Evolutionary conservation across 768 basidiomycete species (phyloP), one percentile per base, ranked within the genome.

Genomic region (Suillus tomentosus): DNA sequence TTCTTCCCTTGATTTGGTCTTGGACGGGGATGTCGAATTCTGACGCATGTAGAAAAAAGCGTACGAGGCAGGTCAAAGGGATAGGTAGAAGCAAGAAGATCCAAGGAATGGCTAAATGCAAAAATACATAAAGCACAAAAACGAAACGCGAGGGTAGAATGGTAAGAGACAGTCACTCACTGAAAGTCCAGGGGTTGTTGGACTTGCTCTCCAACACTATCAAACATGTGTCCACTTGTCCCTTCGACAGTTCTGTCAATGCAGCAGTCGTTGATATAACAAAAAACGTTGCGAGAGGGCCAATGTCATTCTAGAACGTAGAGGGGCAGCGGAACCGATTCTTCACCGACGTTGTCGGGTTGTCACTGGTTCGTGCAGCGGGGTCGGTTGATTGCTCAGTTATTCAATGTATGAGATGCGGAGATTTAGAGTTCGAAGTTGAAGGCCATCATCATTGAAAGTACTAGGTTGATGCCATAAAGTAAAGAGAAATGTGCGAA

Each of bases 401-500:
- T 10, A 1, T n/a, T 45, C 43, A n/a, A 9, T 40, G 14, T 5
- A 40, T 40, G 39, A 15, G 39, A 40, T 15, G 39, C 14, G 14
- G 14, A 45, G 8, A n/a, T 17, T n/a, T n/a, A 27, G 2, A 27
- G 27, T 27, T 27, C 27, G 27, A 8, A 45, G 9, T 45, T 19
- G 3, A n/a, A 45, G 9, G 19, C 43, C 19, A 45, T n/a, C 19
- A 19, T 19, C 43, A 8, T 10, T n/a, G 43, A n/a, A 19, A 43
- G 17, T 43, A 43, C 42, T n/a, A 10, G 19, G 4, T n/a, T 47
- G 9, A 45, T 4, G 19, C 48, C 48, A 24, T 31, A 53, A 0
- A 79, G n/a, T 6, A 65, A 63, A 39, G 71, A 62, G 55, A 70
- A 78, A 64, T 0, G 78, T 36, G 0, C 77, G 5, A 70, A 77